These are phyloP conservation scores for Alternaria alternata DNA, from an alignment of 2,329 filamentous ascomycete genomes.

Conservation along the genomic window DNA sequence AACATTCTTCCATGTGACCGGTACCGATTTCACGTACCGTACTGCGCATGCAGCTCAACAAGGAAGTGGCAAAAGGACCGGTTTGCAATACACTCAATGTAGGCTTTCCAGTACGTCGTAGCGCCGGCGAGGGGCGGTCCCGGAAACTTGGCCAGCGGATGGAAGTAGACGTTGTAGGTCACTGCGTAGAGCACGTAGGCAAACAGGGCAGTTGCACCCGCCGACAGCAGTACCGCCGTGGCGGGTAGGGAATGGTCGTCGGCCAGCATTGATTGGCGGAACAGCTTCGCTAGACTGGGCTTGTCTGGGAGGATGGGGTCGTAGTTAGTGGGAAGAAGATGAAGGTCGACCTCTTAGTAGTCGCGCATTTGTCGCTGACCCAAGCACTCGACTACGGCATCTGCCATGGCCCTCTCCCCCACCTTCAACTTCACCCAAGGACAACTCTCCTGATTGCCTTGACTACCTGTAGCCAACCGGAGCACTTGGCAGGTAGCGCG, in stretches of 20 bases:
- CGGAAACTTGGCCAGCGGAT: conserved; percentile 54
- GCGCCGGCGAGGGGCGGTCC: conserved; percentile 46
- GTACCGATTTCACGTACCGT: conserved; percentile 25
- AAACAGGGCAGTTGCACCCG: conserved; percentile 19
- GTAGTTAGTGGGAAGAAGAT: background rate
- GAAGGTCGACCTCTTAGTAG: background rate
- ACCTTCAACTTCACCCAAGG: background rate
- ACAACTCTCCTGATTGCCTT: background rate
- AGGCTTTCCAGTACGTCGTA: conserved; percentile 42
- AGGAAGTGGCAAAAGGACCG: conserved; percentile 41
- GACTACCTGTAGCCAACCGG: background rate
- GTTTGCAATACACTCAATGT: conserved; percentile 36
- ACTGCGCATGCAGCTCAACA: conserved; percentile 35
- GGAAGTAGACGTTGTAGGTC: conserved; percentile 52
- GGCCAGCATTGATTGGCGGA: conserved; percentile 3
- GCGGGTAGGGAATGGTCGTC: conserved; percentile 4
- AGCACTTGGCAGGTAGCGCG: conserved; percentile 2
- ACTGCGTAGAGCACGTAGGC: conserved; percentile 27
- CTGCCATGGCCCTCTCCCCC: background rate
- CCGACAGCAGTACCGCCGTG: conserved; percentile 18
- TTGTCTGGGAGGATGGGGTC: background rate
- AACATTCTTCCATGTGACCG: background rate
- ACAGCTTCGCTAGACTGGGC: background rate
- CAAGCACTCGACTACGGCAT: background rate
- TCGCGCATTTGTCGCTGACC: background rate